Evolutionary conservation across 306 rosid species (phyloP), one percentile per base, ranked within the genome.

Genomic region (Mucuna pruriens): DNA sequence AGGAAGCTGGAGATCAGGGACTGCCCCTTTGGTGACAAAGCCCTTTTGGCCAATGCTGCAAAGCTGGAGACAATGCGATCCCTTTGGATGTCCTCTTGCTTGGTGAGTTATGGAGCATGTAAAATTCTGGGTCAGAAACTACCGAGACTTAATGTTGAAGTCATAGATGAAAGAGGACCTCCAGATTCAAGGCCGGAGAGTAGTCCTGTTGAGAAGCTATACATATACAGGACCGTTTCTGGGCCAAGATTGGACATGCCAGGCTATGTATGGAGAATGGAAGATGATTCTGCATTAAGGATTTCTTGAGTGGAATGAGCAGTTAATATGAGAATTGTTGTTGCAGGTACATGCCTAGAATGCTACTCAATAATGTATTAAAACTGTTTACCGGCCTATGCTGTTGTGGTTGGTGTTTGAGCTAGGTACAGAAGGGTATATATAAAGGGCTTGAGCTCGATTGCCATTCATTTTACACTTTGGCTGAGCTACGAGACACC

Each of bases 1-100:
- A 86, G 94, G 88, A 95, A 95, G 86, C 89, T 95, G 87, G 99
- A 95, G 92, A 94, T 95, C 72, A 91, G 98, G 88, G 99, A 95
- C 86, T 95, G 98, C 82, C 99, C 99, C 44, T 95, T 95, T 85
- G 98, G 99, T 49, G 98, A 95, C 65, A 93, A 95, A 82, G 97
- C 99, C 76, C 99, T 95, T 71, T 89, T 95, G 87, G 98, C 97
- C 72, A 95, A 95, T 81, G 99, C 98, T 88, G 98, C 94, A 70
- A 95, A 95, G 94, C 96, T 95, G 97, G 97, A 95, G 98, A 95
- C 99, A 93, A 95, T 95, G 99, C 99, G 99, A 95, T 93, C 99
- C 99, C 99, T 95, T 95, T 95, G 99, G 99, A 95, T 95, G 98
- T 95, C 99, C 89, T 89, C 98, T 87, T 95, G 99, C 92, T 72